phyloP scores from a whole-genome alignment of 2,329 filamentous ascomycete genomes.

The Colletotrichum euphorbiae region DNA sequence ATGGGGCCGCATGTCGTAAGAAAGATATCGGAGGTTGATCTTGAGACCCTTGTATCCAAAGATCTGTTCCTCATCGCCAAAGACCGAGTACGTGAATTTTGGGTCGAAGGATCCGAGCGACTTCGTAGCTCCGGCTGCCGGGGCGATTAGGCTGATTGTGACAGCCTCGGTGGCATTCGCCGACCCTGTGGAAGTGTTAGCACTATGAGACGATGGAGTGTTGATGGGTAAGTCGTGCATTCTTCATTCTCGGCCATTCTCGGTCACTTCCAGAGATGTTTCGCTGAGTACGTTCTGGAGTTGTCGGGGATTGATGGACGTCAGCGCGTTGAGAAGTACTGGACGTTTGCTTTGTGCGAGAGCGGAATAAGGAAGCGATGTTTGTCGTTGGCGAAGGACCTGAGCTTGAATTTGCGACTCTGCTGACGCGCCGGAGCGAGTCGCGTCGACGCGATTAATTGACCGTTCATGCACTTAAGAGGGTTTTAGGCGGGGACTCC shows the following conservation, averaged over 20 bases:
- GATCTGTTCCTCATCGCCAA: conserved; percentile 91
- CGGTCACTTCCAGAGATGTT: too few relatives aligned
- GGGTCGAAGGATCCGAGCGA: conserved; percentile 81
- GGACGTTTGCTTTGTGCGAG: too few relatives aligned
- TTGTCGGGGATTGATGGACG: too few relatives aligned
- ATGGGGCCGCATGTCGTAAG: conserved; percentile 81
- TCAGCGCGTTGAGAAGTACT: too few relatives aligned
- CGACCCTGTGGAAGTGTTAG: conserved; percentile 59
- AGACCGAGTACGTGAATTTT: conserved; percentile 89
- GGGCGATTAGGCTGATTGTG: conserved; percentile 68
- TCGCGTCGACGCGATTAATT: conserved; percentile 32
- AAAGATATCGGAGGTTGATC: conserved; percentile 76
- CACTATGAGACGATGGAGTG: too few relatives aligned
- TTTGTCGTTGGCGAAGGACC: neutral
- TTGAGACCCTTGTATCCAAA: conserved; percentile 88
- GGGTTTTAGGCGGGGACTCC: neutral
- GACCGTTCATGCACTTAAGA: conserved; percentile 24
- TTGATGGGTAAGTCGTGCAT: too few relatives aligned
- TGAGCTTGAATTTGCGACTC: conserved; percentile 9
- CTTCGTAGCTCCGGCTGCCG: conserved; percentile 62
- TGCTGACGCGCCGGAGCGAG: conserved; percentile 32
- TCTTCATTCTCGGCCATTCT: too few relatives aligned
- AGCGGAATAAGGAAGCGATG: too few relatives aligned
- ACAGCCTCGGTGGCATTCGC: conserved; percentile 71
- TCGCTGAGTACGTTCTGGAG: too few relatives aligned